These are phyloP conservation scores for Ustilago sp. DNA, from an alignment of 1,284 basidiomycete genomes.

Conservation along the genomic window DNA sequence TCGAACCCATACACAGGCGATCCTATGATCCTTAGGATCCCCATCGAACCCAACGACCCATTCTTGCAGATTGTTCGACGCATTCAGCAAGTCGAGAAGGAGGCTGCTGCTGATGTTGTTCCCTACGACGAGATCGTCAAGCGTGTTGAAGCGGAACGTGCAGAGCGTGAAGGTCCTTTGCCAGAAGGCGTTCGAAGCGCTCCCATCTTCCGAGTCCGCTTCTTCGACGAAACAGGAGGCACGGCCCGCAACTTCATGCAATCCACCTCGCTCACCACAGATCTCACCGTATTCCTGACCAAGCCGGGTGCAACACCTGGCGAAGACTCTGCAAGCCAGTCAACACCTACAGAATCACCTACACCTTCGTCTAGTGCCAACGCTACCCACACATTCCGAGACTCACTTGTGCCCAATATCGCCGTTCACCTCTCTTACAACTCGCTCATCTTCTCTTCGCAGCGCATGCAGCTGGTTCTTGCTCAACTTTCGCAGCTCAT, in stretches of 20 bases:
- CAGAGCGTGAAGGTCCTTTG: slow-evolving; percentile 48
- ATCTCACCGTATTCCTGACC: slow-evolving; percentile 81
- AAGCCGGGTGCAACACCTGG: slow-evolving; percentile 55
- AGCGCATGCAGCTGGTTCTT: slow-evolving; percentile 81
- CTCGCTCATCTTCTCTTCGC: slow-evolving; percentile 88
- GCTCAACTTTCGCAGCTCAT: slow-evolving; percentile 88
- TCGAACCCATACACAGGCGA: slow-evolving; percentile 79
- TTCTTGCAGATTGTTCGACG: slow-evolving; percentile 92
- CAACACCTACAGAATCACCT: slow-evolving; percentile 18
- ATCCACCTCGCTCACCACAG: slow-evolving; percentile 79
- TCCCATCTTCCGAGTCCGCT: slow-evolving; percentile 89
- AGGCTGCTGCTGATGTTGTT: slow-evolving; percentile 85
- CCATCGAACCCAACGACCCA: slow-evolving; percentile 86
- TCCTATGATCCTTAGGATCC: slow-evolving; percentile 86
- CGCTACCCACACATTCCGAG: slow-evolving; percentile 36
- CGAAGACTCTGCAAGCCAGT: slow-evolving; percentile 25
- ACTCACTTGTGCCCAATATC: slow-evolving; percentile 74
- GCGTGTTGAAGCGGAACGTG: slow-evolving; percentile 67
- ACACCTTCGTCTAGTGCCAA: slow-evolving; percentile 17
- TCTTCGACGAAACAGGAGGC: slow-evolving; percentile 90
- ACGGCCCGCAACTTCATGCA: slow-evolving; percentile 70
- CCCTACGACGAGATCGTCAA: slow-evolving; percentile 84
- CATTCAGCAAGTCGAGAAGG: slow-evolving; percentile 83
- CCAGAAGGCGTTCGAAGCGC: slow-evolving; percentile 51
- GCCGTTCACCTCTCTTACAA: slow-evolving; percentile 90